These are phyloP conservation scores for Trypanosoma grayi DNA, from an alignment of 208 protist genomes.

Conservation along the genomic window DNA sequence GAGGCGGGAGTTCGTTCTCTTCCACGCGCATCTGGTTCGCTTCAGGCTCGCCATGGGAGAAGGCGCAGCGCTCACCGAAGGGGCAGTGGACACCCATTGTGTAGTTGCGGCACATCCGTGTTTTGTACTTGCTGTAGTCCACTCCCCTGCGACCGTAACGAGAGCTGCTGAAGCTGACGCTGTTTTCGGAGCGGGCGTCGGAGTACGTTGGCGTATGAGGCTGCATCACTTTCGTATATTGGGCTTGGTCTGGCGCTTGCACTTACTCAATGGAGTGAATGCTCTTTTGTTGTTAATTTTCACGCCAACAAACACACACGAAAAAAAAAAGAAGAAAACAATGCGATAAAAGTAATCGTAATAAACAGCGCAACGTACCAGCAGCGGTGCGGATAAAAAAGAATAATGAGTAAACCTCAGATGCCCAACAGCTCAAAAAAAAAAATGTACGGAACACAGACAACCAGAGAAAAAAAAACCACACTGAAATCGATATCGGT, in stretches of 20 bases:
- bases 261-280: slow-evolving; percentile 7
- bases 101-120: slow-evolving; percentile 87
- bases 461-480: not conserved
- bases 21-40: slow-evolving; percentile 18
- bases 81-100: slow-evolving; percentile 58
- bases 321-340: slow-evolving; percentile 19
- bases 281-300: not conserved
- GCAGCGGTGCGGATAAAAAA: slow-evolving; percentile 9
- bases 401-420: slow-evolving; percentile 10
- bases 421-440: not conserved
- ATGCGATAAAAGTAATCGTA: not conserved
- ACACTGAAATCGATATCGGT: not conserved
- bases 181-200: slow-evolving; percentile 26
- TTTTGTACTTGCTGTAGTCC: slow-evolving; percentile 85
- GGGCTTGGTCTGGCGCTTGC: too few relatives aligned
- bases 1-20: slow-evolving; percentile 32
- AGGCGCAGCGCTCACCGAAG: slow-evolving; percentile 83
- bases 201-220: slow-evolving; percentile 21
- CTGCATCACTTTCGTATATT: slow-evolving; percentile 19
- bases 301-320: not conserved
- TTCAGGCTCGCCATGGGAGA: slow-evolving; percentile 73
- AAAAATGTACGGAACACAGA: too few relatives aligned
- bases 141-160: slow-evolving; percentile 53
- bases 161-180: slow-evolving; percentile 22
- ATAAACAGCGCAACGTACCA: not conserved